A percentile compares a stretch with the other conserved stretches of the same genome.
Conservation (phyloP, 345 rosid genomes). For the Gossypioides kirkii region DNA sequence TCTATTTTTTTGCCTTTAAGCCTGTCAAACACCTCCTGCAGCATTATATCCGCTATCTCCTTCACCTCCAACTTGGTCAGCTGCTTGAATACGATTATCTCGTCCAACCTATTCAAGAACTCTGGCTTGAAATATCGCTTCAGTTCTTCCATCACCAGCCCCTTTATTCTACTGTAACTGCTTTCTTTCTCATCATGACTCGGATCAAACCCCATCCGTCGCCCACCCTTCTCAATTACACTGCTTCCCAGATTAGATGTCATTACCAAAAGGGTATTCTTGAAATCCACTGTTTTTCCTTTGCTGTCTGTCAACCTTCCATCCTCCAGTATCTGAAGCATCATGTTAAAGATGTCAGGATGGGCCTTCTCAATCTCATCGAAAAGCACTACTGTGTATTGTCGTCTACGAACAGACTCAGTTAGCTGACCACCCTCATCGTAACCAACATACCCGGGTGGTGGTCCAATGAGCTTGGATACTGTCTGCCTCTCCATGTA, state of each 20-base stretch:
- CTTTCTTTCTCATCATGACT: conserved; percentile 89
- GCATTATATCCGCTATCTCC: conserved; percentile 89
- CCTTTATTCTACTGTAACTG: conserved; percentile 83
- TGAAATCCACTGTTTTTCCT: conserved; percentile 94
- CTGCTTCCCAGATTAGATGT: conserved; percentile 95
- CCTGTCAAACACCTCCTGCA: conserved; percentile 73
- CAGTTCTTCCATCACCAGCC: conserved; percentile 81
- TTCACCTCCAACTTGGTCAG: conserved; percentile 85
- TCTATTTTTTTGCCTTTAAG: conserved; percentile 68
- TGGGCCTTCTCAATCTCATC: conserved; percentile 99
- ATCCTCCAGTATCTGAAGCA: conserved; percentile 98
- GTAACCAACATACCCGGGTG: conserved; percentile 97
- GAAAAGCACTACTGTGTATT: conserved; percentile 80
- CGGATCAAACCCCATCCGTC: conserved; percentile 78
- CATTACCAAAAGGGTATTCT: conserved; percentile 92
- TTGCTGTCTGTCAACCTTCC: conserved; percentile 94
- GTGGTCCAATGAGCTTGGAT: conserved; percentile 93
- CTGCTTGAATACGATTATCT: conserved; percentile 93
- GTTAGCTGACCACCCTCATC: conserved; percentile 96
- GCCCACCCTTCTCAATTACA: conserved; percentile 88
- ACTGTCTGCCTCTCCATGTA: conserved; percentile 96
- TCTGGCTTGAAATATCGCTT: conserved; percentile 89
- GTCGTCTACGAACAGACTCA: conserved; percentile 91
- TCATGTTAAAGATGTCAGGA: conserved; percentile 95
- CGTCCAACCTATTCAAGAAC: conserved; percentile 89